These are phyloP conservation scores for Annulohypoxylon moriforme DNA, from an alignment of 495 filamentous ascomycete genomes.

Conservation along the genomic window DNA sequence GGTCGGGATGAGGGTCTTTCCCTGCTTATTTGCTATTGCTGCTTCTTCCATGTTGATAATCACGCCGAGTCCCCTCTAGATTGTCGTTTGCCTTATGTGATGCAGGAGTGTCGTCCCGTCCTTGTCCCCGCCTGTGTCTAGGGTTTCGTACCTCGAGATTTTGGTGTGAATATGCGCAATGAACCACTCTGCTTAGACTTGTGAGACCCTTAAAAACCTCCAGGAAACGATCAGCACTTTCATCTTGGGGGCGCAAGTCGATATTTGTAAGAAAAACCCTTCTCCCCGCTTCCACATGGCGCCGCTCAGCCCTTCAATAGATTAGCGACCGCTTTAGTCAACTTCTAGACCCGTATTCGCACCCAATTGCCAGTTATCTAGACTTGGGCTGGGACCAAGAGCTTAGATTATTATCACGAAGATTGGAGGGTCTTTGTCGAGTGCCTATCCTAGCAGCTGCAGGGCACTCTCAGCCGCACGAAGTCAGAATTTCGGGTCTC, in stretches of 20 bases:
- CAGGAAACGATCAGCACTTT: background rate
- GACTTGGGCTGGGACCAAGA: background rate
- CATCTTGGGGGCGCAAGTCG: background rate
- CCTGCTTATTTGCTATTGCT: conserved; percentile 33
- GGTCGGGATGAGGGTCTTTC: conserved; percentile 47
- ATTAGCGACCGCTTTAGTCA: conserved; percentile 1
- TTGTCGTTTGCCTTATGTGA: background rate
- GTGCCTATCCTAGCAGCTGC: conserved; percentile 27
- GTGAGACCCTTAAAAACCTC: background rate
- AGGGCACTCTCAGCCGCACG: conserved; percentile 42
- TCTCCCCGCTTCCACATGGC: conserved; percentile 3
- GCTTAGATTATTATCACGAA: background rate
- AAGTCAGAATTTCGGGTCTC: background rate
- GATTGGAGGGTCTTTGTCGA: background rate
- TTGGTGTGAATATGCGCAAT: background rate
- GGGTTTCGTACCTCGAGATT: background rate
- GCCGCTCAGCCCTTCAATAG: conserved; percentile 16
- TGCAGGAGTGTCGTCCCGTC: background rate
- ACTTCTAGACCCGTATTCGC: conserved; percentile 16
- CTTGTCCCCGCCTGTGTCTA: background rate
- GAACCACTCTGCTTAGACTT: background rate
- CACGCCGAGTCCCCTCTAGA: background rate
- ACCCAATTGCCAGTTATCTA: conserved; percentile 7
- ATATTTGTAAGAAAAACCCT: conserved; percentile 37
- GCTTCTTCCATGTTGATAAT: conserved; percentile 26